Conservation (phyloP, 2,329 filamentous ascomycete genomes). For the Amauroascus niger region DNA sequence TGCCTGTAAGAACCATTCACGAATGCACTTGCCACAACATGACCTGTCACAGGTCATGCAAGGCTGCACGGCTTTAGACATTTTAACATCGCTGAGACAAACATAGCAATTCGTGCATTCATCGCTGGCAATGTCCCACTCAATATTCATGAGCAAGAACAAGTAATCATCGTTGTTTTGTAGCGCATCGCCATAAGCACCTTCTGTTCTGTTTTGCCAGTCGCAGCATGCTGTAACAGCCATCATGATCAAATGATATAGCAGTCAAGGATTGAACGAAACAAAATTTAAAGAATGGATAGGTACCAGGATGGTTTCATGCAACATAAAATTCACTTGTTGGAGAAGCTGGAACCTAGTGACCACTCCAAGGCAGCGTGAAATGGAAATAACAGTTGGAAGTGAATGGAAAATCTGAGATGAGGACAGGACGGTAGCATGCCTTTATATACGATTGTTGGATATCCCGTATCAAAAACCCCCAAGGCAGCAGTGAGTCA, state of each 20-base stretch:
- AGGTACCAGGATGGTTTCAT: no score
- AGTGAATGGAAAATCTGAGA: no score
- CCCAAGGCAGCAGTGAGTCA: background rate
- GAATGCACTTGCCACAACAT: constrained; percentile 13
- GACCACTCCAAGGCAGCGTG: no score
- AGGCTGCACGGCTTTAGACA: background rate
- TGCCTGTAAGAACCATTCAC: constrained; percentile 34
- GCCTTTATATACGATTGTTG: no score
- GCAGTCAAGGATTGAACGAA: no score
- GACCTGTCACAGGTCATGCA: background rate
- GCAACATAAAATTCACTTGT: no score
- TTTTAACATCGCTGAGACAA: background rate
- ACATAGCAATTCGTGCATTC: background rate
- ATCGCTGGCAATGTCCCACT: background rate
- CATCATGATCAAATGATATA: background rate
- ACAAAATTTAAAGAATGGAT: no score
- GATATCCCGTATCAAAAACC: background rate
- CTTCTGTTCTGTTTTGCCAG: background rate
- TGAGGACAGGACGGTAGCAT: no score
- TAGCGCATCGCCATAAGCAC: no score
- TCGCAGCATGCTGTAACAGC: background rate
- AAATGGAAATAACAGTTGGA: no score
- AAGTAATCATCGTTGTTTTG: background rate
- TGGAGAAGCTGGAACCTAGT: no score
- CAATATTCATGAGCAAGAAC: background rate